phyloP scores from a whole-genome alignment of 139 green algal genomes.

The Chlorella sp. region DNA sequence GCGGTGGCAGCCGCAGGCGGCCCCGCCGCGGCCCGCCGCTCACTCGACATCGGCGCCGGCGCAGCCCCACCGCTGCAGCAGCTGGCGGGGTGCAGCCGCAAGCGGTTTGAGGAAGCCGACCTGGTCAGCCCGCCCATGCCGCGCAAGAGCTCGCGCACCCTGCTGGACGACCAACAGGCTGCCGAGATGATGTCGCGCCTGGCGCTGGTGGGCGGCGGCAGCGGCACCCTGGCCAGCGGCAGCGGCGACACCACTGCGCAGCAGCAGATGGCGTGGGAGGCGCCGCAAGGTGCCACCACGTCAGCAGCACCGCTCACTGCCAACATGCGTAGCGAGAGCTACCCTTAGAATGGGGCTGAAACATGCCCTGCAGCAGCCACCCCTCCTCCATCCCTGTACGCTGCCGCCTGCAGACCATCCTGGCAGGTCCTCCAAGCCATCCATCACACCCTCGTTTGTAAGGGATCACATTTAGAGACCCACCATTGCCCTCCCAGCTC shows the following conservation, averaged over 20 bases:
- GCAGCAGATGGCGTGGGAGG: neutral
- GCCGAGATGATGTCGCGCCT: constrained; percentile 27
- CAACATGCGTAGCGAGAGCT: no score
- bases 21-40: neutral
- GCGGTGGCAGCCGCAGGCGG: constrained; percentile 16
- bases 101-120: constrained; percentile 17
- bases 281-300: no score
- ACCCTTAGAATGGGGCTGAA: no score
- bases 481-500: no score
- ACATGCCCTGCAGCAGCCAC: neutral
- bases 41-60: neutral
- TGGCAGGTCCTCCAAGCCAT: no score
- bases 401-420: no score
- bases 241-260: neutral
- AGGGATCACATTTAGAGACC: no score
- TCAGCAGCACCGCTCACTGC: no score
- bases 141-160: constrained; percentile 29
- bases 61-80: neutral
- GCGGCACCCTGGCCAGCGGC: neutral
- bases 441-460: no score
- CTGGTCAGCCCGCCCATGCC: constrained; percentile 30
- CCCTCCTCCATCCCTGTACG: neutral
- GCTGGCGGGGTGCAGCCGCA: constrained; percentile 28
- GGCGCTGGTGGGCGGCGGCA: constrained; percentile 11
- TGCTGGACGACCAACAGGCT: constrained; percentile 26